Conservation (phyloP, 2,329 filamentous ascomycete genomes). For the Neopestalotiopsis sp. region DNA sequence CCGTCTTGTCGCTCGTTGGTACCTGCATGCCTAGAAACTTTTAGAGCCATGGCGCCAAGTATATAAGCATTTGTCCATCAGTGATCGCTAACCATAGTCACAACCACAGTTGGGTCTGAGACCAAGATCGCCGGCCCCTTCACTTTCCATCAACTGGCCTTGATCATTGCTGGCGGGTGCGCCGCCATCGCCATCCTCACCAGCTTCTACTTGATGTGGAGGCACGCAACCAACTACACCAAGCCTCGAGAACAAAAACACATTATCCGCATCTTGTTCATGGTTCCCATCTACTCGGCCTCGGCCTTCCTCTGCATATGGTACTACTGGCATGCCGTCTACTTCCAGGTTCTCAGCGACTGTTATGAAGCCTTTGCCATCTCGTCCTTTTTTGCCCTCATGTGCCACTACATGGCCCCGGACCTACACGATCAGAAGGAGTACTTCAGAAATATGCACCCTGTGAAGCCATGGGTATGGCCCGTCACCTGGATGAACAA, state of each 20-base stretch:
- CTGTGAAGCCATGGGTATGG: slow-evolving; percentile 74
- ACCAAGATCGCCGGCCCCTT: slow-evolving; percentile 50
- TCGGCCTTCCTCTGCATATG: slow-evolving; percentile 75
- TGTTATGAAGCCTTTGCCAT: slow-evolving; percentile 92
- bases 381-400: slow-evolving; percentile 81
- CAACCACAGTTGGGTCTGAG: slow-evolving; percentile 50
- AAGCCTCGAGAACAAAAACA: slow-evolving; percentile 65
- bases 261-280: slow-evolving; percentile 87
- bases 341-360: slow-evolving; percentile 80
- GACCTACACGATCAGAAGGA: slow-evolving; percentile 81
- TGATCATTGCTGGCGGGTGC: slow-evolving; percentile 54
- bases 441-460: slow-evolving; percentile 73
- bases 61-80: neutral
- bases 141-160: slow-evolving; percentile 60
- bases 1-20: slow-evolving; percentile 16
- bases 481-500: slow-evolving; percentile 73
- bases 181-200: slow-evolving; percentile 56
- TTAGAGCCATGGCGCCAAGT: slow-evolving; percentile 26
- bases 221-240: slow-evolving; percentile 66
- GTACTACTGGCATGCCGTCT: slow-evolving; percentile 79
- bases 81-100: slow-evolving; percentile 29
- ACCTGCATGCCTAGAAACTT: slow-evolving; percentile 28
- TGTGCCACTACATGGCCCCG: slow-evolving; percentile 81
- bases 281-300: slow-evolving; percentile 81
- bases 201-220: slow-evolving; percentile 61